Conservation (phyloP, 805 yeast species). For the Candida jianshihensis region DNA sequence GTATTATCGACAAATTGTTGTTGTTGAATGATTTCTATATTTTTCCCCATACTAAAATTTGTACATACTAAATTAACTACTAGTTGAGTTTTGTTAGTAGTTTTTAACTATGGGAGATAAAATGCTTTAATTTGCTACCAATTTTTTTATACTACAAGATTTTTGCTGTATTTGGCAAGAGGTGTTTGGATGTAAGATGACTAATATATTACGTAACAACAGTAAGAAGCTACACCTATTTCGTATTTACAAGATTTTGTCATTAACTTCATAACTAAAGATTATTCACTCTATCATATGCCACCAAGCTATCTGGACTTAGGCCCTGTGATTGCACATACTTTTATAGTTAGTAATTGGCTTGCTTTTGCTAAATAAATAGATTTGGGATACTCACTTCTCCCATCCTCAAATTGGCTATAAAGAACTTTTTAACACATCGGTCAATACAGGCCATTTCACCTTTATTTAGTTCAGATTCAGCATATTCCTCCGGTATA, state of each 20-base stretch:
- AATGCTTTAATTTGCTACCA: conserved; percentile 1
- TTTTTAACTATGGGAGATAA: not conserved
- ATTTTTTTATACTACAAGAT: not conserved
- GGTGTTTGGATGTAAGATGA: conserved; percentile 1
- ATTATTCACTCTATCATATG: conserved; percentile 11
- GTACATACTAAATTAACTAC: conserved; percentile 1
- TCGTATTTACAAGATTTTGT: too few species aligned
- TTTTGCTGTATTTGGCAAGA: not conserved
- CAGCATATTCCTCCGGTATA: conserved; percentile 79
- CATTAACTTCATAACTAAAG: not conserved
- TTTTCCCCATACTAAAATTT: conserved; percentile 1
- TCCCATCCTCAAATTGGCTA: conserved; percentile 61
- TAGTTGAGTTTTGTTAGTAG: conserved; percentile 1
- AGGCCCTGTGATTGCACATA: conserved; percentile 18
- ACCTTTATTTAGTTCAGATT: conserved; percentile 78
- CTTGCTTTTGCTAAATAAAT: too few species aligned
- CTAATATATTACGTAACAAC: not conserved
- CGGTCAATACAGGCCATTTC: conserved; percentile 78
- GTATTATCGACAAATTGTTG: not conserved
- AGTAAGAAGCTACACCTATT: too few species aligned
- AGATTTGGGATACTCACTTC: conserved; percentile 24
- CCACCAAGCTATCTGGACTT: conserved; percentile 17
- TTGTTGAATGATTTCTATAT: not conserved
- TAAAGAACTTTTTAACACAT: conserved; percentile 79
- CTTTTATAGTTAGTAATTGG: conserved; percentile 10